phyloP scores from a whole-genome alignment of 2,329 filamentous ascomycete species.

The Curvularia spicifera region DNA sequence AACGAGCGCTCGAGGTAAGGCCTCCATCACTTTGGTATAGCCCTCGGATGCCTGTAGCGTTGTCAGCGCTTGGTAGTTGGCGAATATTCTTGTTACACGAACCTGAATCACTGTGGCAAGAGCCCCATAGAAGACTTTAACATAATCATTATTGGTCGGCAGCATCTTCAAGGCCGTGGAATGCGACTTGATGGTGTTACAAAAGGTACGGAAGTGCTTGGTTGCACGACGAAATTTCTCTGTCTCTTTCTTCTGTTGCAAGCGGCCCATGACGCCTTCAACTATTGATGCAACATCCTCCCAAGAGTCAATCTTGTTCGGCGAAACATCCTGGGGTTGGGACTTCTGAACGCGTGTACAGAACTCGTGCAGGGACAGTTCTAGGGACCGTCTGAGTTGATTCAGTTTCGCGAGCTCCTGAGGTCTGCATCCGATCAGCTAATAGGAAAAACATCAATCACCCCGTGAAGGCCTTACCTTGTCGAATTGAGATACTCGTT shows the following conservation, averaged over 20 bases:
- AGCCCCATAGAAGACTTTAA: neutral
- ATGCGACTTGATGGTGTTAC: conserved; percentile 3
- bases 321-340: neutral
- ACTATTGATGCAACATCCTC: conserved; percentile 2
- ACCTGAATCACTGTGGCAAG: conserved; percentile 3
- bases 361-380: conserved; percentile 1
- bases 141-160: conserved; percentile 1
- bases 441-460: neutral
- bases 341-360: neutral
- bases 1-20: neutral
- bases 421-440: neutral
- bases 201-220: conserved; percentile 2
- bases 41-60: neutral
- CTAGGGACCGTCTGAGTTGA: neutral
- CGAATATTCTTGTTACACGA: neutral
- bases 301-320: neutral
- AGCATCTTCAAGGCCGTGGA: conserved; percentile 1
- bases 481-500: conserved; percentile 5
- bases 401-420: neutral
- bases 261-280: neutral
- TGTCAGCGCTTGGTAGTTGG: neutral
- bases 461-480: neutral
- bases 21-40: conserved; percentile 3
- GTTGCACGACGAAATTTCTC: neutral
- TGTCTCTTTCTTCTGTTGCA: neutral